Conservation (phyloP, 129 eudicot genomes). For the Flaveria linearis region DNA sequence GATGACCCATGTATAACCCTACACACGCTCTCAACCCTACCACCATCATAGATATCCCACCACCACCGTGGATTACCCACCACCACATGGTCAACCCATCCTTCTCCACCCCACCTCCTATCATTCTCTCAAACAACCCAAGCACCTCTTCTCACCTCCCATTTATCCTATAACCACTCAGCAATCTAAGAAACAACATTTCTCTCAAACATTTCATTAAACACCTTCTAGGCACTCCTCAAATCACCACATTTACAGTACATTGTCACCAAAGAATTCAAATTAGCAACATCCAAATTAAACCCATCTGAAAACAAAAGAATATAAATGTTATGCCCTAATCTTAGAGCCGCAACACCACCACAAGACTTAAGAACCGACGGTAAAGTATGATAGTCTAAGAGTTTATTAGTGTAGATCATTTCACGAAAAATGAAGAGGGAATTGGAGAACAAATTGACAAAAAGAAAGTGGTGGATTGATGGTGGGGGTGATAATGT, state of each 20-base stretch:
- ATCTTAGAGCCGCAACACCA: conserved; percentile 38
- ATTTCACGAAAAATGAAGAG: conserved; percentile 43
- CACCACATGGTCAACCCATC: conserved; percentile 21
- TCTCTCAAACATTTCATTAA: conserved; percentile 50
- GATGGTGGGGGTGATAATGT: no score
- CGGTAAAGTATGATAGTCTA: conserved; percentile 51
- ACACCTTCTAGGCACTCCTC: conserved; percentile 34
- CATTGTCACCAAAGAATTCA: conserved; percentile 34
- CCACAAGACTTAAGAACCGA: conserved; percentile 48
- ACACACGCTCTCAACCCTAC: no score
- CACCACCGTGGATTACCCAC: no score
- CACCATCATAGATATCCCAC: no score
- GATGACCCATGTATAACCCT: no score
- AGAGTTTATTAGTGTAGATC: conserved; percentile 29
- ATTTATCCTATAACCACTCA: conserved; percentile 36
- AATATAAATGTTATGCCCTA: conserved; percentile 40
- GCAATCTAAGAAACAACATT: conserved; percentile 51
- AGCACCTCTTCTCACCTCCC: conserved; percentile 36
- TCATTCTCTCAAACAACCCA: conserved; percentile 35
- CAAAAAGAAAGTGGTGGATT: neutral
- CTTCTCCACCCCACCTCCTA: conserved; percentile 24
- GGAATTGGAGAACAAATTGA: conserved; percentile 31
- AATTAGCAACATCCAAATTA: conserved; percentile 37
- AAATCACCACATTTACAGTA: conserved; percentile 31
- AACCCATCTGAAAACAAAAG: conserved; percentile 41